Percentiles rank a stretch among this genome's conserved stretches.
Conservation (phyloP, 306 rosid species). For the Begonia fuchsioides region DNA sequence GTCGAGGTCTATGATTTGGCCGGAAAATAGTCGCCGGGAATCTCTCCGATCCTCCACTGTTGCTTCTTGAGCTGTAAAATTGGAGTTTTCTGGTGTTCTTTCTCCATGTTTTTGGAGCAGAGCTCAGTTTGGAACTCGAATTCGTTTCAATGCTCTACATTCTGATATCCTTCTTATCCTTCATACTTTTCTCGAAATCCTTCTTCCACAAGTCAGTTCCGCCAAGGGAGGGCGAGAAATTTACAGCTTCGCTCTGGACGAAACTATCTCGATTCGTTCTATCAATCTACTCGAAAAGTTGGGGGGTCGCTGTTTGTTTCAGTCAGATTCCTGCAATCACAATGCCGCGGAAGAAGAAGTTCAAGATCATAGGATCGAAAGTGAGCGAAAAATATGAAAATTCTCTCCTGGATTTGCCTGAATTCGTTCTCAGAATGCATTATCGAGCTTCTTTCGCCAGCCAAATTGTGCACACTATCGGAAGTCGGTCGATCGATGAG, state of each 20-base stretch:
- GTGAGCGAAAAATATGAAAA: conserved; percentile 21
- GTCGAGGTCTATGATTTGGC: too few species aligned
- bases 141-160: conserved; percentile 47
- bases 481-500: conserved; percentile 52
- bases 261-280: conserved; percentile 10
- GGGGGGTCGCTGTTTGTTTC: conserved; percentile 16
- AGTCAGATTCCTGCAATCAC: too few species aligned
- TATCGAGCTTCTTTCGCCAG: conserved; percentile 64
- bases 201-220: conserved; percentile 33
- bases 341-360: conserved; percentile 25
- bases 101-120: too few species aligned
- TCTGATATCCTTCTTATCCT: conserved; percentile 58
- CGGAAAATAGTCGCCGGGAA: too few species aligned
- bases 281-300: conserved; percentile 25
- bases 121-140: too few species aligned
- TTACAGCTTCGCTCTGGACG: conserved; percentile 8
- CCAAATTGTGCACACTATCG: conserved; percentile 38
- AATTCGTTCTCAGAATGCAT: conserved; percentile 54
- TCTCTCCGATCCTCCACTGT: too few species aligned
- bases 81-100: too few species aligned
- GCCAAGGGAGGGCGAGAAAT: conserved; percentile 16
- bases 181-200: conserved; percentile 54
- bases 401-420: conserved; percentile 79
- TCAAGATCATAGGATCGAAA: conserved; percentile 20
- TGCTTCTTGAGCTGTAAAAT: too few species aligned